These are phyloP conservation scores for Roridomyces roridus DNA, from an alignment of 768 basidiomycete genomes.

Conservation along the genomic window DNA sequence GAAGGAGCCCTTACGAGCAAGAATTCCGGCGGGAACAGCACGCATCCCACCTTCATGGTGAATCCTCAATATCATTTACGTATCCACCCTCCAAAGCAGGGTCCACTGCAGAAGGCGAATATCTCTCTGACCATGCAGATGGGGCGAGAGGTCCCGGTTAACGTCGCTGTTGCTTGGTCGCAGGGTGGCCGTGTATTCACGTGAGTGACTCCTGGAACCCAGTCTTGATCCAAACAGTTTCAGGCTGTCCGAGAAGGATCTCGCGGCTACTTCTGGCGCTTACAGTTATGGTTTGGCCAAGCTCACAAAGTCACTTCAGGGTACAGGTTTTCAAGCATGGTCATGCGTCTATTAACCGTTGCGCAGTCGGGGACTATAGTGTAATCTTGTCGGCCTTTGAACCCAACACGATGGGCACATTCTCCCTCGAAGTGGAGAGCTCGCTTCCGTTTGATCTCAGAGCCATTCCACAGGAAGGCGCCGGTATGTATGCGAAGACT, in stretches of 20 bases:
- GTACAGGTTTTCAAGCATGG: no score
- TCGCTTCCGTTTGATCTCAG: constrained; percentile 65
- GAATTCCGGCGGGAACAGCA: constrained; percentile 86
- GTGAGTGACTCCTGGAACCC: constrained; percentile 52
- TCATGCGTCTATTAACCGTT: no score
- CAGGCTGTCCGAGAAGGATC: constrained; percentile 69
- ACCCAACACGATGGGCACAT: constrained; percentile 69
- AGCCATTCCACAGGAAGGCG: constrained; percentile 83
- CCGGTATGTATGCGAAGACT: constrained; percentile 83
- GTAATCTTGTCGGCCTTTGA: constrained; percentile 88
- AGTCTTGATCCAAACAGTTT: not conserved
- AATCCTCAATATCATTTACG: constrained; percentile 89
- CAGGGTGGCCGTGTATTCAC: constrained; percentile 75
- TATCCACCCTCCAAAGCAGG: constrained; percentile 47
- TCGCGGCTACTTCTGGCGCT: no score
- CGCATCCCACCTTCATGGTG: constrained; percentile 80
- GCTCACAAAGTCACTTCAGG: no score
- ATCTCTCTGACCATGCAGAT: constrained; percentile 57
- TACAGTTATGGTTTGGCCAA: no score
- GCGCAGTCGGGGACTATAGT: constrained; percentile 69
- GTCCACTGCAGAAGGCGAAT: constrained; percentile 40
- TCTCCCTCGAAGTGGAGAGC: constrained; percentile 68
- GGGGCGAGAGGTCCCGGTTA: constrained; percentile 72
- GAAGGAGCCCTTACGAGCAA: constrained; percentile 67
- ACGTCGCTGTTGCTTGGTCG: constrained; percentile 77